Conservation (phyloP, 2,329 filamentous ascomycete species). For the Pestalotiopsis fici region DNA sequence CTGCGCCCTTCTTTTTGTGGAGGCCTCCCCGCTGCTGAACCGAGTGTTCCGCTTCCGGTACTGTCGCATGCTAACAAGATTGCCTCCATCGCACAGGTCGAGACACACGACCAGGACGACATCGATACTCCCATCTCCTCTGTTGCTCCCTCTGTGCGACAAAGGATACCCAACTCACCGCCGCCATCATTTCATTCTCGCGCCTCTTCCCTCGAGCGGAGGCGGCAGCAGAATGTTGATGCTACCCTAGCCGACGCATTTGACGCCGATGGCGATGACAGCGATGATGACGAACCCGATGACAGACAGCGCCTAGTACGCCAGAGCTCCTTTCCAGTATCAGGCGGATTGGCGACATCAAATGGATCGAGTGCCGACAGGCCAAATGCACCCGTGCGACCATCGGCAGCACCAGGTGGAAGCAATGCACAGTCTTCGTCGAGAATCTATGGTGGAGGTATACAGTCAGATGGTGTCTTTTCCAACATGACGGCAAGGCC, state of each 20-base stretch:
- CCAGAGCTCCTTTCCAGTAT: slow-evolving; percentile 47
- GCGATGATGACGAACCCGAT: slow-evolving; percentile 70
- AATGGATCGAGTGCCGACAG: slow-evolving; percentile 17
- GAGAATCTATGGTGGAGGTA: slow-evolving; percentile 69
- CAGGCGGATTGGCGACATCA: slow-evolving; percentile 16
- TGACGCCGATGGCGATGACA: slow-evolving; percentile 77
- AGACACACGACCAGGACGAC: slow-evolving; percentile 59
- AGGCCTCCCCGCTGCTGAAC: background rate
- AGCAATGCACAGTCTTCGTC: slow-evolving; percentile 34
- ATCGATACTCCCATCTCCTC: slow-evolving; percentile 31
- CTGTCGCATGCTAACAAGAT: slow-evolving; percentile 17
- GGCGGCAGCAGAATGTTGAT: slow-evolving; percentile 56
- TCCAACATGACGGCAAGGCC: slow-evolving; percentile 93
- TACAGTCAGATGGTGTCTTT: slow-evolving; percentile 92
- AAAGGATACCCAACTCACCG: slow-evolving; percentile 57
- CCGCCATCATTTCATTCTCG: slow-evolving; percentile 89
- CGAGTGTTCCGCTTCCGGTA: background rate
- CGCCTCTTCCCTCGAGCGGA: slow-evolving; percentile 64
- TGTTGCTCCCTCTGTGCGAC: slow-evolving; percentile 22
- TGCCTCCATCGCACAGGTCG: slow-evolving; percentile 43
- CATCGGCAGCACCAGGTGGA: slow-evolving; percentile 30
- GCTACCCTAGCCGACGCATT: slow-evolving; percentile 91
- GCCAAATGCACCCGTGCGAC: slow-evolving; percentile 14
- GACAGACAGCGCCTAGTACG: slow-evolving; percentile 87
- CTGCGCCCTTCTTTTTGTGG: background rate